Evolutionary conservation across 139 green algal genomes (phyloP), one percentile per base, ranked within the genome.

Genomic region (Mesotaenium endlicherianum): DNA sequence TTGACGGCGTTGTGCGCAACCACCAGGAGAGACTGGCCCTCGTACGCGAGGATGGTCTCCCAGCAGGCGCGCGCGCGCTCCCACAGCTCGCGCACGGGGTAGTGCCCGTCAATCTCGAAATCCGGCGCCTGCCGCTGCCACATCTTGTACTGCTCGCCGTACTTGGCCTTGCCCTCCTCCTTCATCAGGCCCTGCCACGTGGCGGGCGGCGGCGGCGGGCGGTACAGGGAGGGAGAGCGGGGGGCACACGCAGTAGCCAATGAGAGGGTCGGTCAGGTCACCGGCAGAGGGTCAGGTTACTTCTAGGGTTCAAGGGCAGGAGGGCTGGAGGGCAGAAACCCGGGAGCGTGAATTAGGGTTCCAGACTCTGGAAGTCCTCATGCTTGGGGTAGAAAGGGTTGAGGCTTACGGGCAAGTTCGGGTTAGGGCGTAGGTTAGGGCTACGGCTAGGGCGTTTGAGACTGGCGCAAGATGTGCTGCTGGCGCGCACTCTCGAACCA

Each of bases 1-100:
- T 98, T 98, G 42, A 97, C 93, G 20, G 95, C 95, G 79, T 98
- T 98, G 89, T 98, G 95, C 0, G 95, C 95, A 0, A 98, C 95
- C 26, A 98, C 91, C 67, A 98, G 92, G 11, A 85, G 57, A 85
- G 77, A 89, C 40, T 44, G 26, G 17, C 17, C 43, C 43, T 75
- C 79, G 58, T 69, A 31, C 30, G 53, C 17, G 40, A 98, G 88
- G 1, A 98, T 89, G 16, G 86, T 49, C 53, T 92, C 90, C 95
- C 95, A 98, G 0, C 93, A 97, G n/a, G 95, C 72, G 0, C 90
- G 94, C 6, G 91, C 95, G 38, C 95, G 89, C 26, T 16, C 68
- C 85, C 85, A 89, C 34, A 89, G 80, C 80, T 89, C 85, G n/a
- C 85, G 69, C 70, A 89, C 85, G 30, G 85, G 87, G 59, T 74